Percentiles rank a stretch among this genome's conserved stretches.
These are phyloP conservation scores for Cryphonectria nitschkei DNA, from an alignment of 2,329 filamentous ascomycete species.

Conservation along the genomic window DNA sequence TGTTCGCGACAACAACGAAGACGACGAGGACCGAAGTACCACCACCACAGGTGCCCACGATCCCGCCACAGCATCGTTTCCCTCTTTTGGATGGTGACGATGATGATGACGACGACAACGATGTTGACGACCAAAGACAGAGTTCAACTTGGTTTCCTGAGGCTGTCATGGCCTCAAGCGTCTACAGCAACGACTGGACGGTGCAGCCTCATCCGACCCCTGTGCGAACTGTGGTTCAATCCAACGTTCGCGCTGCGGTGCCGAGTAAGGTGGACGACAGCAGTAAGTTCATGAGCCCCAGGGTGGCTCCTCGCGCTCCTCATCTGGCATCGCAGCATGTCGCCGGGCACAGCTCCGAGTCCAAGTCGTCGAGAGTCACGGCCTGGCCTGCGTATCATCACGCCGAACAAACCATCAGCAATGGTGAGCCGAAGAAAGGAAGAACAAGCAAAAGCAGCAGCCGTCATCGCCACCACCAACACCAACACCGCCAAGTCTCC, in stretches of 20 bases:
- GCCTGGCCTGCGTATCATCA: slow-evolving; percentile 1
- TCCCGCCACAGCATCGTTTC: neutral
- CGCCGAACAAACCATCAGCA: neutral
- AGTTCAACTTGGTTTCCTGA: neutral
- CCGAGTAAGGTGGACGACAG: neutral
- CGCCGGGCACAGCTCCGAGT: neutral
- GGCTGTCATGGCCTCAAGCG: slow-evolving; percentile 12
- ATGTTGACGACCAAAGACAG: neutral
- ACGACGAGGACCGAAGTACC: too few species aligned
- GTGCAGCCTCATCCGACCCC: slow-evolving; percentile 15
- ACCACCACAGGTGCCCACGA: neutral
- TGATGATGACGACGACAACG: neutral
- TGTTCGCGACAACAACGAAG: neutral
- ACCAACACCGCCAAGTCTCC: neutral
- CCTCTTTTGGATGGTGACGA: neutral
- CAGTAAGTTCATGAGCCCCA: neutral
- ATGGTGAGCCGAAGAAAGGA: neutral
- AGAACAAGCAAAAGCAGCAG: neutral
- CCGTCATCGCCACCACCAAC: neutral
- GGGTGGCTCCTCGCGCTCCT: neutral
- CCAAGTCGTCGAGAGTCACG: neutral
- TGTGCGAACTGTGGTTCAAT: neutral
- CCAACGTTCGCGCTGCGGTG: neutral
- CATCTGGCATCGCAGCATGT: neutral
- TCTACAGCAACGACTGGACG: slow-evolving; percentile 21